Percentiles rank a stretch among this genome's conserved stretches.
phyloP scores from a whole-genome alignment of 306 rosid species.

The Lablab purpureus region DNA sequence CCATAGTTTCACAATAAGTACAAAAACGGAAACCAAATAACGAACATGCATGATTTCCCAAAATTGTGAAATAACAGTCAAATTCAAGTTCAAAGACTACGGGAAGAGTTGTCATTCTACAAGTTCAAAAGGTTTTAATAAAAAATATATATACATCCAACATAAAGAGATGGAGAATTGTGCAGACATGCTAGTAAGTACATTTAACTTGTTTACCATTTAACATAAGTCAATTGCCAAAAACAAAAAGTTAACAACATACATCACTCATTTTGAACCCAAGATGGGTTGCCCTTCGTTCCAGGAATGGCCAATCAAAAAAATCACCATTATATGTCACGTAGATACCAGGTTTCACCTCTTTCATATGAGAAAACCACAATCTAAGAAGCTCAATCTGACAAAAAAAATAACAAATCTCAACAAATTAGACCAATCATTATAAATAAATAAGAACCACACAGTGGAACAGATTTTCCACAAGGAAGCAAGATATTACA shows the following conservation, averaged over 20 bases:
- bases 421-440: constrained; percentile 24
- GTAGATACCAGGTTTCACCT: constrained; percentile 94
- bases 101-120: constrained; percentile 4
- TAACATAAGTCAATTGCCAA: constrained; percentile 35
- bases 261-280: constrained; percentile 93
- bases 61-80: constrained; percentile 30
- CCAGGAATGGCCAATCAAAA: constrained; percentile 99
- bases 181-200: constrained; percentile 25
- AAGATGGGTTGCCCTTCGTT: constrained; percentile 84
- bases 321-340: constrained; percentile 96
- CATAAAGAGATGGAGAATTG: constrained; percentile 7
- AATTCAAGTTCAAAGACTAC: constrained; percentile 26
- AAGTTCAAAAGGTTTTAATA: constrained; percentile 31
- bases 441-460: constrained; percentile 14
- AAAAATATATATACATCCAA: constrained; percentile 29
- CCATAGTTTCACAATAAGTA: constrained; percentile 46
- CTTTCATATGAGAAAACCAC: constrained; percentile 98
- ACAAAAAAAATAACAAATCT: not conserved
- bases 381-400: constrained; percentile 88
- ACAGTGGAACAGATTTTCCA: constrained; percentile 15
- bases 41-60: constrained; percentile 20
- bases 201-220: constrained; percentile 24
- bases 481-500: constrained; percentile 31
- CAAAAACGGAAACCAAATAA: constrained; percentile 26
- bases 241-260: constrained; percentile 48